These are phyloP conservation scores for Starmerella apicola DNA, from an alignment of 805 yeast genomes.

Conservation along the genomic window DNA sequence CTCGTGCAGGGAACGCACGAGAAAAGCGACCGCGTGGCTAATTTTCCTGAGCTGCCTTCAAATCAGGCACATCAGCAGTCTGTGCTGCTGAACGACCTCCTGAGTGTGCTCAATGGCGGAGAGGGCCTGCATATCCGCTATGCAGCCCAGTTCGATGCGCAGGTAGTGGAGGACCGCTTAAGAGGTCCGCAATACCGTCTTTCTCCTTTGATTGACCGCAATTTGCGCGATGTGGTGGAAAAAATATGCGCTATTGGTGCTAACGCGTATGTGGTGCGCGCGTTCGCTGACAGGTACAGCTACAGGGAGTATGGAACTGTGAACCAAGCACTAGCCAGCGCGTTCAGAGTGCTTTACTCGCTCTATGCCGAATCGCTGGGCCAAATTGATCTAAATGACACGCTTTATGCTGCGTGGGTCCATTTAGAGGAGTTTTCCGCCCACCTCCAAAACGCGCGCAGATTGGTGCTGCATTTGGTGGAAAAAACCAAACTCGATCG, in stretches of 20 bases:
- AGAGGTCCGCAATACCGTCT: constrained; percentile 67
- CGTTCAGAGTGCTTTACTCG: constrained; percentile 34
- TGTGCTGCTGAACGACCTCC: constrained; percentile 53
- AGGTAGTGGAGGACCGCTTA: constrained; percentile 32
- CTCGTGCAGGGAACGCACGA: no score
- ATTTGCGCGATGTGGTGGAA: constrained; percentile 57
- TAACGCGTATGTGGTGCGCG: constrained; percentile 42
- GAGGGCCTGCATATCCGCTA: constrained; percentile 72
- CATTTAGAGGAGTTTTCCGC: constrained; percentile 7
- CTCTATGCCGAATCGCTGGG: constrained; percentile 35
- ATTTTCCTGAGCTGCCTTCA: neutral
- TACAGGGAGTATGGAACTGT: constrained; percentile 51
- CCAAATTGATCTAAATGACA: constrained; percentile 43
- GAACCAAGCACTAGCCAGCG: constrained; percentile 57
- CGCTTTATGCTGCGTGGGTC: constrained; percentile 16
- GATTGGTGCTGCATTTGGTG: constrained; percentile 1
- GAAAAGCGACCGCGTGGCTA: no score
- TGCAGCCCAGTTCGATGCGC: constrained; percentile 47
- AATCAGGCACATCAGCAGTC: constrained; percentile 57
- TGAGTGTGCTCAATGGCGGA: constrained; percentile 44
- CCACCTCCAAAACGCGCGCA: constrained; percentile 23
- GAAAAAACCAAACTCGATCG: constrained; percentile 10
- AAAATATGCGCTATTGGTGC: constrained; percentile 52
- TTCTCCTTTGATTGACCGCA: constrained; percentile 58
- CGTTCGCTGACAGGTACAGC: constrained; percentile 52